A percentile compares a stretch with the other conserved stretches of the same genome.
Evolutionary conservation across 2,329 filamentous ascomycete species (phyloP).

Genomic region (Lachnellula willkommii): DNA sequence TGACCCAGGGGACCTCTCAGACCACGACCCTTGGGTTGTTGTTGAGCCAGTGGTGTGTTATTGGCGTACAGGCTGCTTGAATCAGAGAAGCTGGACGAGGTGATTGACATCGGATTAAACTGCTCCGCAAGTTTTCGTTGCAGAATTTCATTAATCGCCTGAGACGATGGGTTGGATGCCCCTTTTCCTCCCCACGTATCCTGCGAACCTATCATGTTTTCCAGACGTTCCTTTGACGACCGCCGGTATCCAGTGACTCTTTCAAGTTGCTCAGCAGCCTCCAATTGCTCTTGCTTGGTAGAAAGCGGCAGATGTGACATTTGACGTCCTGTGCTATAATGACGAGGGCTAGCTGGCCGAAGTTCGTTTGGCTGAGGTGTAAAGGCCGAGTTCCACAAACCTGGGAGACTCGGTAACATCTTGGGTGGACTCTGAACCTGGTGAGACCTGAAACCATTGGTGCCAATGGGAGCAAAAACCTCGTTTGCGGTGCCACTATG

Average conservation of each 20-base stretch:
- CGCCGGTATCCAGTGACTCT: slow-evolving; percentile 16
- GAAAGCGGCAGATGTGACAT: slow-evolving; percentile 30
- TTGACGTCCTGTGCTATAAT: slow-evolving; percentile 28
- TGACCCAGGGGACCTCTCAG: neutral
- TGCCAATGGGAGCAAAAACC: slow-evolving; percentile 40
- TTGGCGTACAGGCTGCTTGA: slow-evolving; percentile 47
- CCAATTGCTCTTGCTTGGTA: slow-evolving; percentile 18
- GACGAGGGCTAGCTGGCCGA: slow-evolving; percentile 34
- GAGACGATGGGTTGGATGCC: slow-evolving; percentile 7
- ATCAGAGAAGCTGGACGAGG: slow-evolving; percentile 40
- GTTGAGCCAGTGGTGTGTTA: slow-evolving; percentile 34
- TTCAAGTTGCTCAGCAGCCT: slow-evolving; percentile 24
- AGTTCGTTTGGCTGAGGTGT: slow-evolving; percentile 39
- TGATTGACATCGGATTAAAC: slow-evolving; percentile 15
- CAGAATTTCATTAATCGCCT: slow-evolving; percentile 19
- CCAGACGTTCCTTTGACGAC: neutral
- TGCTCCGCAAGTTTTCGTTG: slow-evolving; percentile 23
- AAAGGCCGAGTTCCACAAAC: slow-evolving; percentile 41
- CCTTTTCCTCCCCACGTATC: slow-evolving; percentile 13
- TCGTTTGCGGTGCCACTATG: slow-evolving; percentile 47
- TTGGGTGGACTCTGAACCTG: slow-evolving; percentile 25
- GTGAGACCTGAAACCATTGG: slow-evolving; percentile 32
- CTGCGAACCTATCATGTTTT: neutral
- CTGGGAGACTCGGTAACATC: slow-evolving; percentile 35
- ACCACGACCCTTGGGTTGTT: slow-evolving; percentile 4